These are phyloP conservation scores for Sugiyamaella qingdaonensis DNA, from an alignment of 805 yeast genomes.

Conservation along the genomic window DNA sequence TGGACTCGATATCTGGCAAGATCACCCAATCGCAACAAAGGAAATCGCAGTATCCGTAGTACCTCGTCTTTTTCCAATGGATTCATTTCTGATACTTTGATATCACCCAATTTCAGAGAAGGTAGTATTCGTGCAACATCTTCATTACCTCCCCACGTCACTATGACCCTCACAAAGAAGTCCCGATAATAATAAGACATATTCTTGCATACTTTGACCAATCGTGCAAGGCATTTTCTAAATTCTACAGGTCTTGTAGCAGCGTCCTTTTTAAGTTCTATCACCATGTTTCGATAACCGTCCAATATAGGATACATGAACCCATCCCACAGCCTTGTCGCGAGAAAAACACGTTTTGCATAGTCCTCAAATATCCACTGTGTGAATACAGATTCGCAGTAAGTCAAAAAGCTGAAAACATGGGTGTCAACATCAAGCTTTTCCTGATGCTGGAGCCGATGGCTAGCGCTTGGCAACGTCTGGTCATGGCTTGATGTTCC, in stretches of 20 bases:
- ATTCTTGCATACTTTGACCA: conserved; percentile 2
- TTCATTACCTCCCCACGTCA: background rate
- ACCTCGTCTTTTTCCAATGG: background rate
- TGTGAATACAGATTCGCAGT: background rate
- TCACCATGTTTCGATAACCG: conserved; percentile 1
- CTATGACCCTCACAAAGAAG: background rate
- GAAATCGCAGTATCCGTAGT: background rate
- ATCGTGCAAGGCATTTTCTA: conserved; percentile 7
- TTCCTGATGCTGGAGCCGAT: too few species aligned
- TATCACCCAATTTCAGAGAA: background rate
- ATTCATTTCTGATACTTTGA: background rate
- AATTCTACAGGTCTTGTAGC: conserved; percentile 1
- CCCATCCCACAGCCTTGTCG: background rate
- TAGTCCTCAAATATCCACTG: background rate
- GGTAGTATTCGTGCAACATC: background rate
- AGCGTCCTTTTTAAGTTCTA: background rate
- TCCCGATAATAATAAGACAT: conserved; percentile 1
- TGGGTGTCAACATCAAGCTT: background rate
- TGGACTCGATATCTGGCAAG: conserved; percentile 15
- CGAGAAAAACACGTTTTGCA: too few species aligned
- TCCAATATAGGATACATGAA: background rate
- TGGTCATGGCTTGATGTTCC: too few species aligned
- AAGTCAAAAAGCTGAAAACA: background rate
- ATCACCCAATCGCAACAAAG: conserved; percentile 15
- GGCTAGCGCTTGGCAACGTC: too few species aligned